These are phyloP conservation scores for Nemania abortiva DNA, from an alignment of 2,329 filamentous ascomycete genomes.

Conservation along the genomic window DNA sequence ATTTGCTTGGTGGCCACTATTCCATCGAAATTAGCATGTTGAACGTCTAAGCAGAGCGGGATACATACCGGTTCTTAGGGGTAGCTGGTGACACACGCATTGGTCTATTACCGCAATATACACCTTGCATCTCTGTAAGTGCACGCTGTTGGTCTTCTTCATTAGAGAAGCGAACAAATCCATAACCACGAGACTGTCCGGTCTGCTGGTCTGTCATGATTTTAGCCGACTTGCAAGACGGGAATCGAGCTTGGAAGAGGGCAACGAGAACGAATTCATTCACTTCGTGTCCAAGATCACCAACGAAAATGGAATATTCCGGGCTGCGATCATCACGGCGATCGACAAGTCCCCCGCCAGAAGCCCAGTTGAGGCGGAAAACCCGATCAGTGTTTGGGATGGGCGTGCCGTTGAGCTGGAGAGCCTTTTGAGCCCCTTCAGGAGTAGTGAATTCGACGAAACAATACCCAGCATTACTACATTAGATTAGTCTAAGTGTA, in stretches of 20 bases:
- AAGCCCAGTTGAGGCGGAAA: conserved; percentile 99
- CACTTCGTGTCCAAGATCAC: conserved; percentile 96
- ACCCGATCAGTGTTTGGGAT: conserved; percentile 95
- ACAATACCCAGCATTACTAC: conserved; percentile 96
- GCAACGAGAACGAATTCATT: conserved; percentile 98
- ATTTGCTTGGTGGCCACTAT: conserved; percentile 56
- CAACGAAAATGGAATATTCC: conserved; percentile 97
- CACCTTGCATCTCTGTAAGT: conserved; percentile 97
- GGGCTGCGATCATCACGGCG: conserved; percentile 95
- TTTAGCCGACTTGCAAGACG: conserved; percentile 98
- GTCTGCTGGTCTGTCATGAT: conserved; percentile 99
- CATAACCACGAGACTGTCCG: conserved; percentile 96
- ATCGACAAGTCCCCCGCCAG: conserved; percentile 93
- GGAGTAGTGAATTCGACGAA: conserved; percentile 92
- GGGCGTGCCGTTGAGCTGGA: conserved; percentile 86
- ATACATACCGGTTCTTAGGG: conserved; percentile 83
- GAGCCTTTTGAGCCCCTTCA: conserved; percentile 89
- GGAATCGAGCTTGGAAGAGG: conserved; percentile 95
- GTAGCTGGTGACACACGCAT: conserved; percentile 99
- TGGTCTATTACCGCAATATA: conserved; percentile 97
- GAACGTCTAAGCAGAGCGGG: neutral
- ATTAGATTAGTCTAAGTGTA: conserved; percentile 5
- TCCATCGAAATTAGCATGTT: conserved; percentile 27
- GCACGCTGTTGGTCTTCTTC: conserved; percentile 97
- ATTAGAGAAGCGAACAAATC: conserved; percentile 96